Conservation (phyloP, 2,329 filamentous ascomycete species). For the Hypocreales sp. region DNA sequence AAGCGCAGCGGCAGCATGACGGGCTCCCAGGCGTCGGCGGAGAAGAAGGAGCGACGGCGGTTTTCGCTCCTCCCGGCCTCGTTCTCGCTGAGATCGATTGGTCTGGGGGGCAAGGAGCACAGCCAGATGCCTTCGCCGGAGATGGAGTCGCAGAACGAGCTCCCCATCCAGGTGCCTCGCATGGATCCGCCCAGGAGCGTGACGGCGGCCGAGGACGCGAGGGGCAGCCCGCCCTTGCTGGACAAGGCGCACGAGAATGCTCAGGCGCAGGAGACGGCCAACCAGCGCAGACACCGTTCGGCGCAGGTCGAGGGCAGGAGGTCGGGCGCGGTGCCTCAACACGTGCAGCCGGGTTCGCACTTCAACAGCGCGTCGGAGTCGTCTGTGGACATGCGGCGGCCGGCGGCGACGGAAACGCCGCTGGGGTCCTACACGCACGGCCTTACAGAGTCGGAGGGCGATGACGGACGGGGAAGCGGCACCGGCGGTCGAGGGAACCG, state of each 20-base stretch:
- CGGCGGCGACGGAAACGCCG: constrained; percentile 20
- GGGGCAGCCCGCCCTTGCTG: constrained; percentile 21
- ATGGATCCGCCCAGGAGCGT: constrained; percentile 14
- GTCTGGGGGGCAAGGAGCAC: constrained; percentile 40
- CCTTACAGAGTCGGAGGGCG: constrained; percentile 25
- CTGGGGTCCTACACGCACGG: constrained; percentile 28
- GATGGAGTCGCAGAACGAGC: constrained; percentile 33
- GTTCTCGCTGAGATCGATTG: constrained; percentile 50
- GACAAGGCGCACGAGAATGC: constrained; percentile 22
- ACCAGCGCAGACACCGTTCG: constrained; percentile 26
- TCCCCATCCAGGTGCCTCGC: constrained; percentile 33
- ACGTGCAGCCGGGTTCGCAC: constrained; percentile 27
- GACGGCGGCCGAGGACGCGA: constrained; percentile 18
- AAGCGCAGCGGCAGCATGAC: constrained; percentile 53
- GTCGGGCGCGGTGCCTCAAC: constrained; percentile 28
- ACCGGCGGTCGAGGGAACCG: constrained; percentile 21
- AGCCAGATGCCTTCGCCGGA: constrained; percentile 21
- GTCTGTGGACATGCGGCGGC: constrained; percentile 31
- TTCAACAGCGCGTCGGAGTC: constrained; percentile 38
- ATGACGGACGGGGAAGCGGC: constrained; percentile 22
- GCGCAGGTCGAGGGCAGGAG: constrained; percentile 21
- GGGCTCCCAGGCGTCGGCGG: constrained; percentile 38
- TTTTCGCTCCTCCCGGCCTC: constrained; percentile 56
- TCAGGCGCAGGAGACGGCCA: constrained; percentile 18
- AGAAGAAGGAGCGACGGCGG: constrained; percentile 44